phyloP scores from a whole-genome alignment of 805 yeast species.

The Zygosaccharomyces rouxii region DNA sequence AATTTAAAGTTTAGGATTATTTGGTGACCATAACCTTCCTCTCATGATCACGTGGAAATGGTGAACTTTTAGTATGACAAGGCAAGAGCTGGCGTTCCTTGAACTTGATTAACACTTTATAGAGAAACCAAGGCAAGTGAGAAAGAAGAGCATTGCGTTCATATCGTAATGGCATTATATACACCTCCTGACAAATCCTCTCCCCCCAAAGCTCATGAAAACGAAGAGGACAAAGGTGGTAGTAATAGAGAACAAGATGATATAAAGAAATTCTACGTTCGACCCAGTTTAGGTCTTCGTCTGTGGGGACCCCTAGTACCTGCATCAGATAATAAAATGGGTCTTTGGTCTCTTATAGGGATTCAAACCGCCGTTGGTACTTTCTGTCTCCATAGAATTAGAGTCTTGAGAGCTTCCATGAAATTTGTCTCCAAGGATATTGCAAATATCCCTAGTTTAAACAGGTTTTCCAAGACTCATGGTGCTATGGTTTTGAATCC shows the following conservation, averaged over 20 bases:
- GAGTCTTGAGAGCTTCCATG: conserved; percentile 16
- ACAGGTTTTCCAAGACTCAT: conserved; percentile 32
- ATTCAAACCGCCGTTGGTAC: conserved; percentile 51
- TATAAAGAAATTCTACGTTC: conserved; percentile 29
- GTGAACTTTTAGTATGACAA: not conserved
- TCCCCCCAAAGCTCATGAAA: conserved; percentile 10
- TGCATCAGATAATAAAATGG: conserved; percentile 58
- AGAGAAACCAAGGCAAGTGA: not conserved
- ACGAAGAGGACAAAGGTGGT: conserved; percentile 8
- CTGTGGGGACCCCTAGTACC: conserved; percentile 73
- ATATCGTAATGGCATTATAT: conserved; percentile 28
- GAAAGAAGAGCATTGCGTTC: not conserved
- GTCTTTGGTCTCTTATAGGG: conserved; percentile 49
- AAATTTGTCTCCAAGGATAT: conserved; percentile 25
- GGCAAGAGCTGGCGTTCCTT: not conserved
- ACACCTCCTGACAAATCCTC: conserved; percentile 30
- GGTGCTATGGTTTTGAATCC: conserved; percentile 23
- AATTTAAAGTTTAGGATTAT: not conserved
- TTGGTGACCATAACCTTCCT: too few species aligned
- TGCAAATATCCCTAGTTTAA: conserved; percentile 33
- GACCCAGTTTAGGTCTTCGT: conserved; percentile 57
- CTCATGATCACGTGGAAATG: not conserved
- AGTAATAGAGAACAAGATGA: conserved; percentile 20
- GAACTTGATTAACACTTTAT: not conserved
- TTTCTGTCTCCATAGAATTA: conserved; percentile 22